These are phyloP conservation scores for Penicillium samsonianum DNA, from an alignment of 495 filamentous ascomycete species.

Conservation along the genomic window DNA sequence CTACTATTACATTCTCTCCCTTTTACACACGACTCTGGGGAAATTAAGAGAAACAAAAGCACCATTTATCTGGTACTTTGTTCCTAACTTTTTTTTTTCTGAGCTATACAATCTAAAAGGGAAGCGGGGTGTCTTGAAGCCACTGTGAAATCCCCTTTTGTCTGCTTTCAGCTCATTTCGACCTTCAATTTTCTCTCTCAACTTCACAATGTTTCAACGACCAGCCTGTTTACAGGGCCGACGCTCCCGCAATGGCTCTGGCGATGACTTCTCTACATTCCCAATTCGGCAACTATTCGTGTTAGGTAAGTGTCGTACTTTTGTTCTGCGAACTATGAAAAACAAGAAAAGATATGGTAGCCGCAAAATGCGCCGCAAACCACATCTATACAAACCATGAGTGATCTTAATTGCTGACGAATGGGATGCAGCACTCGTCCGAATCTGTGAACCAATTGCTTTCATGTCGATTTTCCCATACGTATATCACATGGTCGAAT, in stretches of 20 bases:
- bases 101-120: constrained; percentile 12
- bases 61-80: constrained; percentile 29
- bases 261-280: constrained; percentile 45
- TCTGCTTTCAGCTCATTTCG: constrained; percentile 2
- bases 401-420: constrained; percentile 36
- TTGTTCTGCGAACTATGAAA: constrained; percentile 30
- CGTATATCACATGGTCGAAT: constrained; percentile 95
- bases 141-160: constrained; percentile 1
- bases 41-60: constrained; percentile 31
- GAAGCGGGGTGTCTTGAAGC: constrained; percentile 23
- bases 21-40: constrained; percentile 29
- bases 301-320: constrained; percentile 57
- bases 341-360: background rate
- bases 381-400: background rate
- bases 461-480: constrained; percentile 99
- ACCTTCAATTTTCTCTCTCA: constrained; percentile 1
- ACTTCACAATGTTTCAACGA: constrained; percentile 42
- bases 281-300: constrained; percentile 68
- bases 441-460: constrained; percentile 97
- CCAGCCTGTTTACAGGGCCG: constrained; percentile 41
- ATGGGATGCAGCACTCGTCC: constrained; percentile 68
- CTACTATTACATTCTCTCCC: constrained; percentile 30
- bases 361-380: constrained; percentile 2
- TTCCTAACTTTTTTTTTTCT: constrained; percentile 9
- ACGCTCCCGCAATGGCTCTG: constrained; percentile 31